Percentiles rank a stretch among this genome's conserved stretches.
These are phyloP conservation scores for Pelargonium australe DNA, from an alignment of 441 rosid species.

Conservation along the genomic window DNA sequence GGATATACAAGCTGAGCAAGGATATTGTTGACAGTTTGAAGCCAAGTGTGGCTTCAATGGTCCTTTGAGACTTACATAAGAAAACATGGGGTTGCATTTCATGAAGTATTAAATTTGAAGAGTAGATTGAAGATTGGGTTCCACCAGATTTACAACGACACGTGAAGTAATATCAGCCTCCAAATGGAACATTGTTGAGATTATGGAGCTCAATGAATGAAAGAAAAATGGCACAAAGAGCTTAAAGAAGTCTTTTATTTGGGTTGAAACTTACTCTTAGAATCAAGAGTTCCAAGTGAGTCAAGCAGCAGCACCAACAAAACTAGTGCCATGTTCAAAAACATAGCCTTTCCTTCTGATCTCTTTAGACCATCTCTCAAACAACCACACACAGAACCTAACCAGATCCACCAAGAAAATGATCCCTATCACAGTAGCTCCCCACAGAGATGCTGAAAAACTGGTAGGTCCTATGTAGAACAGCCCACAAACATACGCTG, in stretches of 20 bases:
- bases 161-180: no score
- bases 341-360: neutral
- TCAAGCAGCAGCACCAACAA: constrained; percentile 7
- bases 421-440: constrained; percentile 7
- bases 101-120: no score
- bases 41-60: no score
- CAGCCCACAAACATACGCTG: constrained; percentile 5
- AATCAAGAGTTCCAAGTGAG: neutral
- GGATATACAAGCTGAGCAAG: no score
- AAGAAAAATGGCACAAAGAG: no score
- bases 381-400: constrained; percentile 1
- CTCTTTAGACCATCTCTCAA: constrained; percentile 7
- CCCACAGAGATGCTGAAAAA: neutral
- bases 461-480: constrained; percentile 1
- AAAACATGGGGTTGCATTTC: no score
- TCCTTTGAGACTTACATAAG: no score
- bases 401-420: constrained; percentile 5
- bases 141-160: no score
- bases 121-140: no score
- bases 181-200: no score
- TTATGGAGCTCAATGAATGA: no score
- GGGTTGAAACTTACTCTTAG: neutral
- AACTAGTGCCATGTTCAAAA: neutral
- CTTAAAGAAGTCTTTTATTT: neutral
- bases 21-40: no score